Conservation (phyloP, 2,329 filamentous ascomycete species). For the Aspergillus sp. region DNA sequence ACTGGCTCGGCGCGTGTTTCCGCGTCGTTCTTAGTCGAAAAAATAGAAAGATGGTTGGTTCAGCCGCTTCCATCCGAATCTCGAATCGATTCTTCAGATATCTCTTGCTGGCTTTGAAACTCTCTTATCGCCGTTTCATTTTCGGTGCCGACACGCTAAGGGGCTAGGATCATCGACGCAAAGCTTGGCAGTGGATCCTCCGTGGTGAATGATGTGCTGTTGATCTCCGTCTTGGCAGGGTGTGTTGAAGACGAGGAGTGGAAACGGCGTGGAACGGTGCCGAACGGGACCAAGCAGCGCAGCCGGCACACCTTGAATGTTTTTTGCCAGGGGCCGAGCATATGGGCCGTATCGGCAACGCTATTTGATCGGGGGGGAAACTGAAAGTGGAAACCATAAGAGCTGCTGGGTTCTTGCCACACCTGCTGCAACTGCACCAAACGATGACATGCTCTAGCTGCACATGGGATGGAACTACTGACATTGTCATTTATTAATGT, state of each 20-base stretch:
- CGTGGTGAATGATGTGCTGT: slow-evolving; percentile 26
- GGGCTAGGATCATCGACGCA: slow-evolving; percentile 18
- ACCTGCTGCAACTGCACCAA: neutral
- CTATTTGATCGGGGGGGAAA: slow-evolving; percentile 6
- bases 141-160: slow-evolving; percentile 13
- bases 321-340: neutral
- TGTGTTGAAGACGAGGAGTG: neutral
- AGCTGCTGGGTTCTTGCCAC: neutral
- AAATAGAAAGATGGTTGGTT: neutral
- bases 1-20: neutral
- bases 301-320: slow-evolving; percentile 15
- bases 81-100: neutral
- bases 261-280: slow-evolving; percentile 1
- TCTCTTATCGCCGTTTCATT: slow-evolving; percentile 8
- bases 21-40: neutral
- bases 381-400: neutral
- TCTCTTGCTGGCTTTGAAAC: neutral
- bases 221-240: slow-evolving; percentile 31
- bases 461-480: neutral
- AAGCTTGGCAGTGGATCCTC: slow-evolving; percentile 34
- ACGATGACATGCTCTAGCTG: neutral
- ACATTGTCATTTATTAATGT: too few relatives aligned
- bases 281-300: slow-evolving; percentile 12
- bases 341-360: neutral
- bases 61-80: neutral